Base-by-base conservation (phyloP, 331 rosid species). In the Acacia concinna region DNA sequence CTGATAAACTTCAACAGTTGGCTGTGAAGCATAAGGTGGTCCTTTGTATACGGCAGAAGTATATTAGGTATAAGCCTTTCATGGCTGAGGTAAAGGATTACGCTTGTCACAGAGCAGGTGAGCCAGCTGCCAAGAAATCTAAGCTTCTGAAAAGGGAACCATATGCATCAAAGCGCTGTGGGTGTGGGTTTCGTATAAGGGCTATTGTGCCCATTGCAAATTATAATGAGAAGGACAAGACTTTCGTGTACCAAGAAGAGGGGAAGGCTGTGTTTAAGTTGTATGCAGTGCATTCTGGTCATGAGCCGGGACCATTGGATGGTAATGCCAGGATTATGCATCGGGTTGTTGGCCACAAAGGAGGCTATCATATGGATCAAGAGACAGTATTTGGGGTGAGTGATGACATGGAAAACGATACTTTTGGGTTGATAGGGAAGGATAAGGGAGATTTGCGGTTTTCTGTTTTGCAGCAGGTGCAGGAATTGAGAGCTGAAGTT, bases 11-110 rank as follows among this genome's bases (percentile, higher is more conserved):
- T 71, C 99, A 96, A 81, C 98, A 93, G 73, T 67, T 96, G 81
- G 99, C 98, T n/a, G 89, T 90, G 1, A 90, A 93, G 88, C 98
- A 96, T 76, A 96, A 96, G 89, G 99, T 96, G 31, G 98, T 93
- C 35, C 93, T 96, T 37, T 96, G 99, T 49, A 96, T 96, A 13
- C 83, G 99, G 85, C 99, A 96, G 92, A 96, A 96, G 90, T 96
- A 96, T 51, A 96, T 96, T 76, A 84, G 99, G 88, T 96, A 96
- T 83, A 96, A 96, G 79, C 99, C 99, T 34, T 96, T 96, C 78
- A 93, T 96, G 99, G 99, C 98, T 1, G 99, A 96, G 92, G 99
- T 93, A 56, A 96, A 96, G 92, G 99, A 96, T 66, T 96, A 96
- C 75, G 99, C 99, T 52, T 96, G 99, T 67, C 99, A 96, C 51